Evolutionary conservation across 1,284 basidiomycete genomes (phyloP), one percentile per base, ranked within the genome.

Genomic region (Apiotrichum montevideense): DNA sequence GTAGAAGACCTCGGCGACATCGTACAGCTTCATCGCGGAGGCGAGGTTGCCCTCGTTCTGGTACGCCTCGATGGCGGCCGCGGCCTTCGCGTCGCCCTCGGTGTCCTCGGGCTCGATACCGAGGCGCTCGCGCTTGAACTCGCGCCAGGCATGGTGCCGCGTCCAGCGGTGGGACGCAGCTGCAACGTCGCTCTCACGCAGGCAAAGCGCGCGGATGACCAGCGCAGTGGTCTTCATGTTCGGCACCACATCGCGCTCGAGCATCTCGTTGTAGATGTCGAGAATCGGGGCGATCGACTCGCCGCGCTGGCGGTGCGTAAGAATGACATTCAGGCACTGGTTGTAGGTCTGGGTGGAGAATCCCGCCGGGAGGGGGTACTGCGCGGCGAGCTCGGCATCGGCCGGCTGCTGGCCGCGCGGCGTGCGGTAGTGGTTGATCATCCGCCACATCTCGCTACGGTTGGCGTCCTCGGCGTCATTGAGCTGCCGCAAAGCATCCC

Each of bases 251-350:
- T 84, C 83, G 45, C 78, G 79, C n/a, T 80, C 76, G 47, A 91
- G 76, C 81, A 94, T 84, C 55, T 85, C 80, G 66, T 88, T 84
- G 79, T 95, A 95, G 4, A 84, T 80, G 56, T 85, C 82, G 59
- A 88, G 75, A 49, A 92, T 77, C 42, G 81, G 71, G 0, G 79
- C 77, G 42, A 90, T 79, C 4, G 84, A 82, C 62, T 84, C 81
- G 13, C 84, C 85, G 11, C 69, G 61, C 21, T 63, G 55, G 56
- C 87, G 82, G 39, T 81, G 77, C 2, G 70, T 61, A 33, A 80
- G 67, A 2, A 91, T 73, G 0, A 83, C 84, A 4, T 79, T 67
- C 45, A 93, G 75, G 11, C 85, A 85, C 21, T 75, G 71, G 67
- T 92, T 92, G 79, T 85, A 91, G 6, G 85, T 81, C 8, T 56